Base-by-base conservation (phyloP, 2,329 filamentous ascomycete species). In the Monosporascus sp. region DNA sequence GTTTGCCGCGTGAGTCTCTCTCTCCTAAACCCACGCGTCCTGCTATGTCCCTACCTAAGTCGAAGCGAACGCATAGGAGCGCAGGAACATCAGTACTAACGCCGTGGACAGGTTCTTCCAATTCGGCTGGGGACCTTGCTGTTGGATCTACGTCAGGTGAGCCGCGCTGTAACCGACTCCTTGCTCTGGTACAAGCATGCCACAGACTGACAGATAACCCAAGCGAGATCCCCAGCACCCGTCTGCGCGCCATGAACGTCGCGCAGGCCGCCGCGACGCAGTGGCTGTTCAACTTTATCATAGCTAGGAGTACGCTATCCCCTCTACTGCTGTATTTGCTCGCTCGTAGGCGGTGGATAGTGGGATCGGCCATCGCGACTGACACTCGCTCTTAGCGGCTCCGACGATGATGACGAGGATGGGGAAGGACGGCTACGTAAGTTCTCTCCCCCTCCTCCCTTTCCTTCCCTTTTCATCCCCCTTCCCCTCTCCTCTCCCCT, bases 231-330 rank as follows among this genome's bases (percentile, higher is more conserved):
- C 85, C 85, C 0, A 84, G 83, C 6, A 83, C 84, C 0, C 75
- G 86, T 36, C 74, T 89, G 7, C 74, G 86, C 51, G 82, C 81
- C 18, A 71, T 86, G 58, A 89, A 88, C 62, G 85, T 89, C 6
- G 79, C 85, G 2, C 74, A 89, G 47, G 85, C 79, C 0, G 85
- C 86, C 1, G 83, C 82, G 1, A 87, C 83, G 0, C 85, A 89
- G 62, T 88, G 85, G 85, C 68, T 89, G 5, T 89, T 89, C 68
- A 90, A 90, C 65, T 87, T 89, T 55, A 80, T 88, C 9, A 83
- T 89, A 52, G 85, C 86, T 2, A 73, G 83, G 41, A 52, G 51
- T 49, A 24, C 27, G 36, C 6, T 11, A 8, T 11, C 27, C 9
- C 9, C 9, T 31, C 1, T 31, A 27, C 9, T 11, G 9, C 3